Evolutionary conservation across 805 yeast species (phyloP).

Genomic region (Suhomyces kilbournensis): DNA sequence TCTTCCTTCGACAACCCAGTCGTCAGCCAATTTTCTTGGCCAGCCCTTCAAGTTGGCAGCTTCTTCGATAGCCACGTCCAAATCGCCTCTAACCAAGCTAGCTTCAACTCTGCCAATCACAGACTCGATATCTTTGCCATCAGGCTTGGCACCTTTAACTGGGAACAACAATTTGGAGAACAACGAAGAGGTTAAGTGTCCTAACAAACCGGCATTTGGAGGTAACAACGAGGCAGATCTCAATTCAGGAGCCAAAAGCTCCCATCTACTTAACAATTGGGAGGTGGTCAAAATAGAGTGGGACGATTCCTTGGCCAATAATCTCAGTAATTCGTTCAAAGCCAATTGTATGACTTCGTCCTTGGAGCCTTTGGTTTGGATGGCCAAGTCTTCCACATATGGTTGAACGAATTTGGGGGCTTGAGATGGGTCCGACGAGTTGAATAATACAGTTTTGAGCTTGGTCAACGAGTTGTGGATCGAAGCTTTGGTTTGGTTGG

Average conservation of each 20-base stretch:
- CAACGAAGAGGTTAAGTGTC: conserved; percentile 77
- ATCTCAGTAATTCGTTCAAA: conserved; percentile 30
- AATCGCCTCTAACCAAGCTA: conserved; percentile 68
- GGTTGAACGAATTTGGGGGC: conserved; percentile 28
- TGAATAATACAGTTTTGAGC: conserved; percentile 29
- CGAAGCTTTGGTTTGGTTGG: conserved; percentile 32
- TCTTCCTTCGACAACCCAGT: conserved; percentile 89
- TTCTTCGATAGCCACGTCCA: conserved; percentile 90
- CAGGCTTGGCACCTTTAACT: conserved; percentile 70
- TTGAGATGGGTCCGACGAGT: conserved; percentile 16
- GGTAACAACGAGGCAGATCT: conserved; percentile 87
- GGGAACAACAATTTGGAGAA: conserved; percentile 74
- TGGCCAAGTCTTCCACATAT: conserved; percentile 37
- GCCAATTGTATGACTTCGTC: conserved; percentile 36
- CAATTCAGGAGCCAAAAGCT: conserved; percentile 76
- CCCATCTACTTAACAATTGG: conserved; percentile 79
- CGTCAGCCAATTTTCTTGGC: conserved; percentile 85
- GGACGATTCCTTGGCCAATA: conserved; percentile 36
- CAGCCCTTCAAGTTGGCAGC: conserved; percentile 87
- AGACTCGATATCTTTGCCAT: conserved; percentile 82
- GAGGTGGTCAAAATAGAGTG: conserved; percentile 68
- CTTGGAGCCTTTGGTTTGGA: conserved; percentile 19
- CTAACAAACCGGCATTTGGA: conserved; percentile 92
- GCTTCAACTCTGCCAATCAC: conserved; percentile 82
- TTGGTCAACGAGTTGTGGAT: conserved; percentile 31